Percentiles rank a stretch among this genome's conserved stretches.
Evolutionary conservation across 2,329 filamentous ascomycete genomes (phyloP).

Genomic region (Penicillium sp.): DNA sequence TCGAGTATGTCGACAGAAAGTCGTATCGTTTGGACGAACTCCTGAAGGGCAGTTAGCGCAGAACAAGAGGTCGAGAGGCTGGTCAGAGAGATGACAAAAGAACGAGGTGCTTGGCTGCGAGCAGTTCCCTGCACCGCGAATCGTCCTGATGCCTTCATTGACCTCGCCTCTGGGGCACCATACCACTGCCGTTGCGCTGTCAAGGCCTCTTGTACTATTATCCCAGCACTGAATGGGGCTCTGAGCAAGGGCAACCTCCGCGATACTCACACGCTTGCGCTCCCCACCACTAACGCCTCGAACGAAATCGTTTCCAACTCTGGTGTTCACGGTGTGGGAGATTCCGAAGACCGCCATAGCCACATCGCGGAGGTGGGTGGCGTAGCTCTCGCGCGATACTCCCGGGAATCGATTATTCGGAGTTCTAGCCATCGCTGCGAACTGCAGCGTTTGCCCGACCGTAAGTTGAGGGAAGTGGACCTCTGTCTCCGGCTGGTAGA

Average conservation of each 20-base stretch:
- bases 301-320: constrained; percentile 12
- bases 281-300: constrained; percentile 3
- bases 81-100: background rate
- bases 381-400: constrained; percentile 1
- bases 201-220: constrained; percentile 10
- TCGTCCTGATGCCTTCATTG: background rate
- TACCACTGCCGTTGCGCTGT: constrained; percentile 1
- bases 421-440: constrained; percentile 20
- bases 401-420: constrained; percentile 4
- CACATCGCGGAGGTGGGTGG: constrained; percentile 19
- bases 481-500: constrained; percentile 62
- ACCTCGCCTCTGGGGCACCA: background rate
- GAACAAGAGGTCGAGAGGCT: background rate
- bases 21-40: background rate
- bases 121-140: no score
- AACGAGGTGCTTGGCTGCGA: no score
- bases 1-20: background rate
- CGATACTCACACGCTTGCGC: constrained; percentile 6
- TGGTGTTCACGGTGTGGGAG: constrained; percentile 15
- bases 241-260: background rate
- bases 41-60: background rate
- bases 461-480: constrained; percentile 14
- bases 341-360: constrained; percentile 20
- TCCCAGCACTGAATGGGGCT: constrained; percentile 3
- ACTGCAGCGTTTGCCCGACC: constrained; percentile 15